Base-by-base conservation (phyloP, 2,329 filamentous ascomycete genomes). In the Capronia coronata region DNA sequence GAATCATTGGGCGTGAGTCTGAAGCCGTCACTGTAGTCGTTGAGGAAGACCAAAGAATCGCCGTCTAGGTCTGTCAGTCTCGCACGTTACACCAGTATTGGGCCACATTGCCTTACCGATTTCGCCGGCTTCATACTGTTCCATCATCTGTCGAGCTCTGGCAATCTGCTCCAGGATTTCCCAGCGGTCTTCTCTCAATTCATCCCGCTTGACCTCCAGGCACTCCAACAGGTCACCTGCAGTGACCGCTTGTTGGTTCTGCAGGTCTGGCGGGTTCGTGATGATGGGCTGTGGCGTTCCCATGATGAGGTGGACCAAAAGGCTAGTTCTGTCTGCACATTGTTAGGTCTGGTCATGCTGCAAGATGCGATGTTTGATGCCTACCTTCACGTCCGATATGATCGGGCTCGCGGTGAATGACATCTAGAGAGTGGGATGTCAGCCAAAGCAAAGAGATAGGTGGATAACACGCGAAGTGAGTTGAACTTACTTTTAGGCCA, bases 341-440 rank as follows among this genome's bases (percentile, higher is more conserved):
- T 16, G 30, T 59, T 32, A 56, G 43, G 25, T 16, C 13, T 5
- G n/a, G 34, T 25, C n/a, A 7, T 18, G 43, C 1, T 49, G 21
- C 41, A 22, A 16, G 13, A 9, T 22, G 23, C 30, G 2, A 32
- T 3, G 7, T n/a, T 11, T n/a, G 6, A 29, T 11, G 59, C 71
- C 56, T 64, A 75, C 72, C 67, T 34, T 68, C 65, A 62, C 72
- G 73, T 43, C 66, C 63, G 16, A 74, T 57, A 58, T 75, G 73
- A 46, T 75, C 72, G 2, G 73, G 72, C 59, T 75, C 73, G 58
- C 65, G 70, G 61, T 75, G 73, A 34, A 67, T 67, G 34, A 73
- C 69, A 51, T 65, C 65, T 29, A 62, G 68, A 68, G 72, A 66
- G 66, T 72, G n/a, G 25, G n/a, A 38, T 23, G 30, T 48, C 32